A percentile compares a stretch with the other conserved stretches of the same genome.
Conservation (phyloP, 1,284 basidiomycete genomes). For the Inonotus hispidus region DNA sequence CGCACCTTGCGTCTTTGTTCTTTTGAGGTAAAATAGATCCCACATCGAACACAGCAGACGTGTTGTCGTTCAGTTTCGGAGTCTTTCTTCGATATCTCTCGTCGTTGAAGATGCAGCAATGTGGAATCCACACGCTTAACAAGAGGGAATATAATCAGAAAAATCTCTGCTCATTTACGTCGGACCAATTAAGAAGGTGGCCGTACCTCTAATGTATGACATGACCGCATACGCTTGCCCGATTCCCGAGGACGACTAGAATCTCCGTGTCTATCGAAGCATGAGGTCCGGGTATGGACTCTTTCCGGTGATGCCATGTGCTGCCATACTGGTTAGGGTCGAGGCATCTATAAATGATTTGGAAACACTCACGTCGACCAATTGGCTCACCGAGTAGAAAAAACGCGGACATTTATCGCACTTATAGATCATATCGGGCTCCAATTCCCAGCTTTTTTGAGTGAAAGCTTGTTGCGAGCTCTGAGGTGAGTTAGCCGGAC, state of each 20-base stretch:
- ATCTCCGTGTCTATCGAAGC: not conserved
- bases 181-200: not conserved
- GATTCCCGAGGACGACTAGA: not conserved
- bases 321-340: not conserved
- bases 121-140: not conserved
- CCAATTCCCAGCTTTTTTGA: not conserved
- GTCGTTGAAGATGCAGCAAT: not conserved
- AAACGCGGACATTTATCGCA: conserved; percentile 4
- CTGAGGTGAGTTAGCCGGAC: not conserved
- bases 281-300: not conserved
- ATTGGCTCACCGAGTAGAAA: not conserved
- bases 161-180: not conserved
- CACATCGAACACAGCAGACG: conserved; percentile 6
- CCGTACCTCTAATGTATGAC: not conserved
- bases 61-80: conserved; percentile 2
- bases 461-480: not conserved
- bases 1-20: conserved; percentile 8
- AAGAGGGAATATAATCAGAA: not conserved
- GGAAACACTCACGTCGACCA: not conserved
- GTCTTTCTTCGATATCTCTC: not conserved
- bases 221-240: not conserved
- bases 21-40: conserved; percentile 7
- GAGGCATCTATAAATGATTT: not conserved
- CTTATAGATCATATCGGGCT: not conserved
- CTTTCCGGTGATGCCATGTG: not conserved